Conservation (phyloP, 177 flowering plant species). For the Vitis hybrid region DNA sequence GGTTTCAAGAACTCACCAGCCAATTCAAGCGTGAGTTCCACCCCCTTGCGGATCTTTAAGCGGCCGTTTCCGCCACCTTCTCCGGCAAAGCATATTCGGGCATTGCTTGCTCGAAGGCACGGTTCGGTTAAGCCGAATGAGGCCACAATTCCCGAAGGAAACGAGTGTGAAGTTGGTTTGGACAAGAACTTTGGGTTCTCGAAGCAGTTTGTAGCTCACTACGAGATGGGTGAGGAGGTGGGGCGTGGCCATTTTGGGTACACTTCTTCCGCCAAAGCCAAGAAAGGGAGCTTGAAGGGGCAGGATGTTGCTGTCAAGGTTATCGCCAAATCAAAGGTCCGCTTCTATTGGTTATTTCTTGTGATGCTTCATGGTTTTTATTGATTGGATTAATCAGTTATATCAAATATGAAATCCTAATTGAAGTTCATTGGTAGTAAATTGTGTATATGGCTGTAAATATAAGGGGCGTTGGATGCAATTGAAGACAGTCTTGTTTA, state of each 20-base stretch:
- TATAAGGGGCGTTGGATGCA: not conserved
- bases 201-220: slow-evolving; percentile 44
- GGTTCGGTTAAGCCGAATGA: slow-evolving; percentile 91
- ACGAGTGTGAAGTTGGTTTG: slow-evolving; percentile 49
- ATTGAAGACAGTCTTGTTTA: not conserved
- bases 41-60: slow-evolving; percentile 71
- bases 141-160: slow-evolving; percentile 80
- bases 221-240: slow-evolving; percentile 63
- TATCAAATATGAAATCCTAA: no score
- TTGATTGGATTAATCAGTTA: no score
- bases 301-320: slow-evolving; percentile 72
- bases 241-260: slow-evolving; percentile 75
- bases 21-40: slow-evolving; percentile 59
- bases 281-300: slow-evolving; percentile 61
- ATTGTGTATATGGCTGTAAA: not conserved
- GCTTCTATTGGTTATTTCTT: not conserved
- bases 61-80: slow-evolving; percentile 97
- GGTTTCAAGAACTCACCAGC: slow-evolving; percentile 83
- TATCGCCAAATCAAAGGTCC: slow-evolving; percentile 69
- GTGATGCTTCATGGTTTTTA: not conserved
- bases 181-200: slow-evolving; percentile 60
- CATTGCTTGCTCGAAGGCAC: slow-evolving; percentile 77
- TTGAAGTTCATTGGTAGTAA: no score
- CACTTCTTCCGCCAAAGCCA: slow-evolving; percentile 60
- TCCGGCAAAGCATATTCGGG: slow-evolving; percentile 89